phyloP scores from a whole-genome alignment of 768 basidiomycete genomes.

The Tylopilus subfusipes region DNA sequence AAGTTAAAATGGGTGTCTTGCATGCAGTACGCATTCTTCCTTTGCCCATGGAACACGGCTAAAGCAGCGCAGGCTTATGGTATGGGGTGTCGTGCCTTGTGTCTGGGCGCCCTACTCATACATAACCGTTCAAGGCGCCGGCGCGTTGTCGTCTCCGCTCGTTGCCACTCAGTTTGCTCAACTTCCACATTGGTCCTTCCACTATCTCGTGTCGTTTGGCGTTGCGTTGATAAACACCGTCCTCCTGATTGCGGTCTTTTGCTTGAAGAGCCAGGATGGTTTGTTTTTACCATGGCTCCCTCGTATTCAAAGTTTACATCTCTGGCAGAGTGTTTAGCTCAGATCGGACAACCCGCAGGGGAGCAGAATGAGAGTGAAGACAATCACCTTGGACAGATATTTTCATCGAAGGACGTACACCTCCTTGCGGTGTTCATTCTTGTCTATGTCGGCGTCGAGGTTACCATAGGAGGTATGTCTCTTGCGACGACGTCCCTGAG shows the following conservation, averaged over 20 bases:
- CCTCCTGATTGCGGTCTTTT: constrained; percentile 56
- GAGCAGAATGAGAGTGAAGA: constrained; percentile 35
- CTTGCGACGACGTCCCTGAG: not conserved
- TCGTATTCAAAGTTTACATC: constrained; percentile 1
- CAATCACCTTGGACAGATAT: constrained; percentile 48
- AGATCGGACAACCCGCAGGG: constrained; percentile 47
- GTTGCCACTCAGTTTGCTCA: constrained; percentile 79
- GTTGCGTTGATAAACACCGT: constrained; percentile 57
- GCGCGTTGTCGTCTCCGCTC: constrained; percentile 67
- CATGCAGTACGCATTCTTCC: constrained; percentile 34
- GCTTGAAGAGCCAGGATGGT: constrained; percentile 72
- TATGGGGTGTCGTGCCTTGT: constrained; percentile 13
- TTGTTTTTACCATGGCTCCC: constrained; percentile 4
- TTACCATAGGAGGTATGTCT: constrained; percentile 40
- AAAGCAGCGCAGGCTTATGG: constrained; percentile 29
- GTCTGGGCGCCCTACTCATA: constrained; percentile 4
- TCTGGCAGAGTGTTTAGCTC: constrained; percentile 46
- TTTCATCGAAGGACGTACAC: constrained; percentile 52
- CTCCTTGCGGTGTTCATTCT: constrained; percentile 60
- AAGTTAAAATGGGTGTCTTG: constrained; percentile 39
- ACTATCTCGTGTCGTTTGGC: constrained; percentile 69
- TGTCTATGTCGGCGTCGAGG: constrained; percentile 69
- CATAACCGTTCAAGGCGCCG: constrained; percentile 43
- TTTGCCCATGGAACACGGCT: not conserved
- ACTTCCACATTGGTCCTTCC: constrained; percentile 66